Evolutionary conservation across 2,329 filamentous ascomycete species (phyloP), one percentile per base, ranked within the genome.

Genomic region (Talaromyces sp.): DNA sequence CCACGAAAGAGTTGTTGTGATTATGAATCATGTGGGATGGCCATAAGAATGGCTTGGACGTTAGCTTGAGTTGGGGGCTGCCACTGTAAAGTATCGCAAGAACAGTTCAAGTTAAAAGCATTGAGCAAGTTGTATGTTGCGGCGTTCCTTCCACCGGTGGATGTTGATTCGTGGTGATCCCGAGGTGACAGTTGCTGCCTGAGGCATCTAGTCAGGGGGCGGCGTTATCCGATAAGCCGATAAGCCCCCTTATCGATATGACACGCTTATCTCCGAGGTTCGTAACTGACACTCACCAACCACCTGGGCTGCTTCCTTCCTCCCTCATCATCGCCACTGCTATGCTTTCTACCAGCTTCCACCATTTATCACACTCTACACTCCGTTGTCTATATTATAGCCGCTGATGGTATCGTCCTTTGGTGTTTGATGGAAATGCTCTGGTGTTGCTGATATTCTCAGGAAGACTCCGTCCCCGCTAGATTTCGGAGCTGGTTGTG

Each of bases 1-100:
- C 70, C 74, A 74, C 68, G 68, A 63, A 67, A 67, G 53, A 54
- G 61, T 45, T 64, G 65, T 68, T 68, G 68, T 65, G 68, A 68
- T 64, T 67, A 68, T 67, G 68, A 65, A 66, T 70, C 72, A 73
- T 74, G 65, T 67, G 66, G 68, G 67, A 60, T 27, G 34, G 45
- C 43, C 60, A 63, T 64, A 34, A 36, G n/a, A 38, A n/a, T 59
- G 34, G 34, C 45, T 36, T 17, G 29, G 59, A 15, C 15, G 13
- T 11, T 22, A n/a, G 49, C 27, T 56, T 15, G 31, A 45, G 11
- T 15, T 25, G 5, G 40, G 36, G 25, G 22, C 13, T 22, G 22
- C 13, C 34, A 19, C 19, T 34, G 34, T 10, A 27, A 34, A 63
- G 17, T 47, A 34, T 25, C 4, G 61, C 17, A 22, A 19, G 27